A percentile compares a stretch with the other conserved stretches of the same genome.
Conservation (phyloP, 2,329 filamentous ascomycete species). For the Fonsecaea nubica region DNA sequence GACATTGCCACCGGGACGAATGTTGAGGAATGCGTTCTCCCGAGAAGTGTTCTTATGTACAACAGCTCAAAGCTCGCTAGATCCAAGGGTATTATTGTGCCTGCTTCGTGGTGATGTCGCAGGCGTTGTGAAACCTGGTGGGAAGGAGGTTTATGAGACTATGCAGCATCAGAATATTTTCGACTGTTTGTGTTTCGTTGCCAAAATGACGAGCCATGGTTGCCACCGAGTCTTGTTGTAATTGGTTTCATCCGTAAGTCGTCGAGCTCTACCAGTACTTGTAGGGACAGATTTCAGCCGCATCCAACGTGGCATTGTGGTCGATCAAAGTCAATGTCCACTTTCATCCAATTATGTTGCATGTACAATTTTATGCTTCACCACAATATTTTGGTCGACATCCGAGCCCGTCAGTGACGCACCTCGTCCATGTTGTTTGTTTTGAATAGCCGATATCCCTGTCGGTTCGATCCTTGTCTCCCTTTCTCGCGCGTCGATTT, state of each 20-base stretch:
- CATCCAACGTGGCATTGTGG: no score
- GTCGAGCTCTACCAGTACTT: background rate
- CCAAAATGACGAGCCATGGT: background rate
- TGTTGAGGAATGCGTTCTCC: background rate
- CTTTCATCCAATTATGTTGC: no score
- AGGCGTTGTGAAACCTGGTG: background rate
- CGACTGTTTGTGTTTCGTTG: constrained; percentile 40
- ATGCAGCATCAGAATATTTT: constrained; percentile 45
- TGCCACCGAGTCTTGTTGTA: background rate
- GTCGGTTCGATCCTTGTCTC: no score
- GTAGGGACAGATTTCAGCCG: constrained; percentile 37
- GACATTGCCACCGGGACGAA: background rate
- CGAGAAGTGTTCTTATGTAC: constrained; percentile 8
- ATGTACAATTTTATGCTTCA: no score
- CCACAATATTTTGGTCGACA: no score
- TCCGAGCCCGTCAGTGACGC: no score
- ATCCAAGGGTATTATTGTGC: constrained; percentile 2
- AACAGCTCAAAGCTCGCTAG: constrained; percentile 15
- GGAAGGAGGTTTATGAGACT: constrained; percentile 16
- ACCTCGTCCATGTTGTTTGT: no score
- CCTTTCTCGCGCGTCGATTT: no score
- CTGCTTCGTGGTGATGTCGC: background rate
- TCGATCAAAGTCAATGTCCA: no score
- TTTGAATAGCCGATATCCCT: no score
- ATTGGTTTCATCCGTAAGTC: background rate